phyloP scores from a whole-genome alignment of 208 protist genomes.

The Acanthamoeba castellanii region DNA sequence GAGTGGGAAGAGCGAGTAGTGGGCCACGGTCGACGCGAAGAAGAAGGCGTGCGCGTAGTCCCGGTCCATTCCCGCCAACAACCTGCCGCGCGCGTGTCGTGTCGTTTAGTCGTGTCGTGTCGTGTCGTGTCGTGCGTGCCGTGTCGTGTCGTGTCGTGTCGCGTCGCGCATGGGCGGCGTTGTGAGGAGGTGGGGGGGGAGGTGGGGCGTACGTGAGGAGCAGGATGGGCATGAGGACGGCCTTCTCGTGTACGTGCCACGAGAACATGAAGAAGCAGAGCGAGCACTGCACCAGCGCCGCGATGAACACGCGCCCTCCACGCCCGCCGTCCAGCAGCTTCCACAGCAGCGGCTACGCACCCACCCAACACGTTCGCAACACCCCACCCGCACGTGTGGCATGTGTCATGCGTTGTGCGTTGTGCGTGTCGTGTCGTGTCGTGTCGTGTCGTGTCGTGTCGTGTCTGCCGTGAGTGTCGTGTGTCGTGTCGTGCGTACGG shows the following conservation, averaged over 20 bases:
- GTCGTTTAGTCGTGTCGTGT: no score
- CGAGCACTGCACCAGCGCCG: conserved; percentile 69
- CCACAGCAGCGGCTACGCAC: conserved; percentile 54
- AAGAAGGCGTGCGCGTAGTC: conserved; percentile 75
- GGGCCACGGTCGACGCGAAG: conserved; percentile 81
- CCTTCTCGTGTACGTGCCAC: conserved; percentile 94
- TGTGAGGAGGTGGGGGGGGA: neutral
- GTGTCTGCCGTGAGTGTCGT: no score
- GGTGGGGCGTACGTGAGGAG: conserved; percentile 80
- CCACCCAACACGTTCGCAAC: no score
- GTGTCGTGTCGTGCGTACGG: no score
- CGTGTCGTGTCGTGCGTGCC: no score
- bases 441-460: no score
- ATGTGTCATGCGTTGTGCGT: neutral
- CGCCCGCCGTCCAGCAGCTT: conserved; percentile 7
- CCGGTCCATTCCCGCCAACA: conserved; percentile 3
- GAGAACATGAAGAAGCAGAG: conserved; percentile 90
- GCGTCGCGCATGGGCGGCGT: no score
- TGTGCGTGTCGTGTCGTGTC: no score
- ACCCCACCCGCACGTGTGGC: conserved; percentile 1
- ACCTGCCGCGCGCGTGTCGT: neutral
- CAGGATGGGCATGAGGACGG: conserved; percentile 87
- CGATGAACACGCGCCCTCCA: conserved; percentile 63
- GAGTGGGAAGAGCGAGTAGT: conserved; percentile 88
- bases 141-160: no score